Percentiles rank a stretch among this genome's conserved stretches.
These are phyloP conservation scores for Zasmidium angulare DNA, from an alignment of 2,329 filamentous ascomycete genomes.

Conservation along the genomic window DNA sequence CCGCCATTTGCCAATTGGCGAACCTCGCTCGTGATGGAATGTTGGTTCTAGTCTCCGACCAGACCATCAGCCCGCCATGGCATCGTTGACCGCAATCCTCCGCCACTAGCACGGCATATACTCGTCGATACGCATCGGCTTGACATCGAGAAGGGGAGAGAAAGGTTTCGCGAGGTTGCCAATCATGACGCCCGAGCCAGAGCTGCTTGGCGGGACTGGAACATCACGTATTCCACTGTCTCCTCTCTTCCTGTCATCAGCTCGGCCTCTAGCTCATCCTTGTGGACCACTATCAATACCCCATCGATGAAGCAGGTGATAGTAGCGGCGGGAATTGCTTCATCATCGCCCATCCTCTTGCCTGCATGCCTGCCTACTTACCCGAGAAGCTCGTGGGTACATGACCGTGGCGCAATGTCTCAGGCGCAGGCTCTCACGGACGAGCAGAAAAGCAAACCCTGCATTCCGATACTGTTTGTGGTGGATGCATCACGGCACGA, in stretches of 20 bases:
- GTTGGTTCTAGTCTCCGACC: slow-evolving; percentile 3
- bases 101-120: slow-evolving; percentile 6
- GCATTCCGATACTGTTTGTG: slow-evolving; percentile 13
- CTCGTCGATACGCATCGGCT: not conserved
- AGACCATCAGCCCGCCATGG: not conserved
- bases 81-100: slow-evolving; percentile 6
- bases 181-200: not conserved
- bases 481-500: slow-evolving; percentile 18
- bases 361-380: not conserved
- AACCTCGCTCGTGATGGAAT: not conserved
- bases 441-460: slow-evolving; percentile 15
- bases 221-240: not conserved
- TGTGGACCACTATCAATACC: slow-evolving; percentile 4
- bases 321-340: not conserved
- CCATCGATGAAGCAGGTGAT: not conserved
- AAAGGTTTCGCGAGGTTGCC: slow-evolving; percentile 2
- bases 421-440: slow-evolving; percentile 15
- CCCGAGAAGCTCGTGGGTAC: not conserved
- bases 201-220: not conserved
- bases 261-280: not conserved
- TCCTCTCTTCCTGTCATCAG: not conserved
- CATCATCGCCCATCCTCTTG: not conserved
- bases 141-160: not conserved
- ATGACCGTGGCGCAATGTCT: slow-evolving; percentile 16
- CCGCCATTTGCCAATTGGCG: slow-evolving; percentile 9